phyloP scores from a whole-genome alignment of 371 early-diverging fungal genomes.

The Nematocida sp. region DNA sequence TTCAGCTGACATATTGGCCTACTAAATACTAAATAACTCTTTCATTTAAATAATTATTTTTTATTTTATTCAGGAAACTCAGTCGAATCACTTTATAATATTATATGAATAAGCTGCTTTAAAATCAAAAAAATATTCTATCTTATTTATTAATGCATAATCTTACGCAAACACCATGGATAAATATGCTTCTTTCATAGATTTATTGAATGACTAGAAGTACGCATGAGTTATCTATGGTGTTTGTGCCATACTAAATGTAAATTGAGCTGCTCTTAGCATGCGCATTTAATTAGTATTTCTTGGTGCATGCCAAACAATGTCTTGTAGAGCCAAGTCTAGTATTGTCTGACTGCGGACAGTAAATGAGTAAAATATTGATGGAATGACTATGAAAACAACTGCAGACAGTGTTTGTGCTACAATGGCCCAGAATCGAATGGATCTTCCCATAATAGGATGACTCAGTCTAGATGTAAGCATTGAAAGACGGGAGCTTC shows the following conservation, averaged over 20 bases:
- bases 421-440: background rate
- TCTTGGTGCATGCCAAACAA: constrained; percentile 1
- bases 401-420: background rate
- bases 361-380: background rate
- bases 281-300: background rate
- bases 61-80: no score
- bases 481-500: background rate
- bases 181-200: no score
- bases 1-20: no score
- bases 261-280: background rate
- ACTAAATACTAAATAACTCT: no score
- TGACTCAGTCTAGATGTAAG: background rate
- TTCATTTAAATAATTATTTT: no score
- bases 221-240: no score
- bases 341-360: background rate
- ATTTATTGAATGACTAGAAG: no score
- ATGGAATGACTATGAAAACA: background rate
- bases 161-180: no score
- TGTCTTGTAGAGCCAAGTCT: constrained; percentile 4
- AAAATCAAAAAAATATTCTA: no score
- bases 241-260: background rate
- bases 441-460: background rate
- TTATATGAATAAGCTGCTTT: no score
- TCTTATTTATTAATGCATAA: no score
- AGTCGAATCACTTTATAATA: no score